These are phyloP conservation scores for Cryptomeria japonica DNA, from an alignment of 75 land plant genomes.

Conservation along the genomic window DNA sequence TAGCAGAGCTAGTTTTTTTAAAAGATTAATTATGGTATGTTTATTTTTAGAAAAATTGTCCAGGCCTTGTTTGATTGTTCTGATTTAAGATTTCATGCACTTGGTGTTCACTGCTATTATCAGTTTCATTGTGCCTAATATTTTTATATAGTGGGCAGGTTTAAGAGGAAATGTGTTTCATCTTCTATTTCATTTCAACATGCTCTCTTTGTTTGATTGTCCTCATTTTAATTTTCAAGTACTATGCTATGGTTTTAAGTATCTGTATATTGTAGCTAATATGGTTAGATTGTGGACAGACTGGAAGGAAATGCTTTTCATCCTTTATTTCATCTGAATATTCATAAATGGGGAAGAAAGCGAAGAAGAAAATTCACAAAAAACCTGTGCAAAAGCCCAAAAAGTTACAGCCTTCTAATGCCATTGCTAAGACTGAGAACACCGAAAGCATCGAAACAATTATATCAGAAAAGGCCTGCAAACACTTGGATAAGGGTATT, in stretches of 20 bases:
- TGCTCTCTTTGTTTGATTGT: not conserved
- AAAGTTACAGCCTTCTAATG: not conserved
- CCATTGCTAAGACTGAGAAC: not conserved
- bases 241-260: not conserved
- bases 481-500: slow-evolving; percentile 50
- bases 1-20: not conserved
- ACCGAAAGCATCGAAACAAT: not conserved
- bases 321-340: not conserved
- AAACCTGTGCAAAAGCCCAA: slow-evolving; percentile 3
- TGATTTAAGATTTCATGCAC: not conserved
- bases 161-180: not conserved
- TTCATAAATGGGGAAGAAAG: slow-evolving; percentile 9
- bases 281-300: not conserved
- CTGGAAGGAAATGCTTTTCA: not conserved
- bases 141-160: not conserved
- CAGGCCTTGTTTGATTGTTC: not conserved
- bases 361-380: slow-evolving; percentile 6
- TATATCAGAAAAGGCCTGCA: slow-evolving; percentile 23
- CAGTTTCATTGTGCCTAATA: not conserved
- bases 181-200: not conserved
- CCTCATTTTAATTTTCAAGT: not conserved
- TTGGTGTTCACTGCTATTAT: not conserved
- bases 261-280: not conserved
- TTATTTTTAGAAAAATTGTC: not conserved
- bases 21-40: not conserved